A percentile compares a stretch with the other conserved stretches of the same genome.
These are phyloP conservation scores for Cystobasidiopsis lactophilus DNA, from an alignment of 768 basidiomycete genomes.

Conservation along the genomic window DNA sequence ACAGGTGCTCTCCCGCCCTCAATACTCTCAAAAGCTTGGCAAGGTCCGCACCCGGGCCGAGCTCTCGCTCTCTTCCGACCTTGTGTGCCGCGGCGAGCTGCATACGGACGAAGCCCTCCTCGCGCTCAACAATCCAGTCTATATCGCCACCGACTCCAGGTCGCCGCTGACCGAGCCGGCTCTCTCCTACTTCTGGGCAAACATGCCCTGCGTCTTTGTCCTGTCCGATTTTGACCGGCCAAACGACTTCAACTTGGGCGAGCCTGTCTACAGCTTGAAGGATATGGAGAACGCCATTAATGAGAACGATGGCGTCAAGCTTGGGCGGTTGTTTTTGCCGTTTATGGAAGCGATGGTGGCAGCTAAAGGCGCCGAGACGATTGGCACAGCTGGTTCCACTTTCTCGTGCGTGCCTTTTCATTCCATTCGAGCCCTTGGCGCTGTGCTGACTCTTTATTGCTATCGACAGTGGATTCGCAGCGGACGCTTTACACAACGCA, in stretches of 20 bases:
- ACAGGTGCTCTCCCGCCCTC: slow-evolving; percentile 8
- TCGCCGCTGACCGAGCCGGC: slow-evolving; percentile 28
- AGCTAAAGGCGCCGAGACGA: slow-evolving; percentile 19
- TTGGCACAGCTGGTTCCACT: slow-evolving; percentile 11
- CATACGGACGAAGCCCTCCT: slow-evolving; percentile 25
- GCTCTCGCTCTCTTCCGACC: neutral
- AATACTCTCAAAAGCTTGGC: no score
- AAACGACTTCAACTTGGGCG: slow-evolving; percentile 7
- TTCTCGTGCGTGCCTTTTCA: no score
- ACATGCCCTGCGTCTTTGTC: slow-evolving; percentile 43
- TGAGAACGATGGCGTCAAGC: slow-evolving; percentile 30
- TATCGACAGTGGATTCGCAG: no score
- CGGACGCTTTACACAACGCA: no score
- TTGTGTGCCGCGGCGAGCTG: slow-evolving; percentile 26
- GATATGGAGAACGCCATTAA: slow-evolving; percentile 28
- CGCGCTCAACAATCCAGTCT: slow-evolving; percentile 37
- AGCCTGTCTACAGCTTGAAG: slow-evolving; percentile 12
- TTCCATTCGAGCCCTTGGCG: no score
- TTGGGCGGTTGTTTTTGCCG: slow-evolving; percentile 34
- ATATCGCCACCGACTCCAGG: slow-evolving; percentile 40
- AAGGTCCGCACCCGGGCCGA: neutral
- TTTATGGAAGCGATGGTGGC: slow-evolving; percentile 51
- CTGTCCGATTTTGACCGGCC: slow-evolving; percentile 32
- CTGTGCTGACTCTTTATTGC: no score
- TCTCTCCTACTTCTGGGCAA: slow-evolving; percentile 30